These are phyloP conservation scores for Kodamaea ohmeri DNA, from an alignment of 1,139 yeast genomes.

Conservation along the genomic window DNA sequence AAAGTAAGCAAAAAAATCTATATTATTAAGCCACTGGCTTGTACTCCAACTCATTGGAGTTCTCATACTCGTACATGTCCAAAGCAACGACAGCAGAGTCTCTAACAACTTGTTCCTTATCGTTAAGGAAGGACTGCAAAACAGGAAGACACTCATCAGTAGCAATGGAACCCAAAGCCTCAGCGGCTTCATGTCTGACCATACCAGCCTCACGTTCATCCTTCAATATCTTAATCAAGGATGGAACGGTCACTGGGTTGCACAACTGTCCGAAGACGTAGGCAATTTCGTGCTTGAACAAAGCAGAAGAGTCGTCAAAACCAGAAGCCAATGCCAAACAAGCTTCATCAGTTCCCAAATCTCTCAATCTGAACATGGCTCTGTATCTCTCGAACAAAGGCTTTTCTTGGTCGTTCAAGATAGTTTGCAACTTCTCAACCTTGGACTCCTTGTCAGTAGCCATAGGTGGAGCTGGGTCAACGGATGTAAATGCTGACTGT, in stretches of 20 bases:
- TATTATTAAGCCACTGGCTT: conserved; percentile 32
- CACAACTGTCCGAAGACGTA: conserved; percentile 97
- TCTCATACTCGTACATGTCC: conserved; percentile 97
- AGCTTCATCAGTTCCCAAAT: conserved; percentile 90
- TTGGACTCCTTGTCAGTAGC: conserved; percentile 56
- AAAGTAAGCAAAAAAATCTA: neutral
- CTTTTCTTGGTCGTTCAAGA: conserved; percentile 71
- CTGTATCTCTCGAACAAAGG: conserved; percentile 93
- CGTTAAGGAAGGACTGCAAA: conserved; percentile 72
- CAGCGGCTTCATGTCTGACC: conserved; percentile 99
- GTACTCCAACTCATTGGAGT: conserved; percentile 79
- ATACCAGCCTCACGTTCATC: conserved; percentile 85
- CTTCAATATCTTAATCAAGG: conserved; percentile 76
- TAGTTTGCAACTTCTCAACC: conserved; percentile 60
- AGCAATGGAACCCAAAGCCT: conserved; percentile 95
- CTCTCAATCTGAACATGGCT: conserved; percentile 97
- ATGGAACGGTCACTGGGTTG: conserved; percentile 89
- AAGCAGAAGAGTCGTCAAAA: conserved; percentile 83
- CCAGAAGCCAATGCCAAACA: conserved; percentile 90
- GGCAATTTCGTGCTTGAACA: conserved; percentile 96
- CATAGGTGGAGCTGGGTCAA: conserved; percentile 98
- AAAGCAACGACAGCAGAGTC: conserved; percentile 96
- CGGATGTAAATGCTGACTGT: conserved; percentile 74
- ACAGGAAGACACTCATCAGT: conserved; percentile 95
- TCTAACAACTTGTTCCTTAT: conserved; percentile 84